Evolutionary conservation across 139 green algal genomes (phyloP), one percentile per base, ranked within the genome.

Genomic region (Auxenochlorella pyrenoidosa): DNA sequence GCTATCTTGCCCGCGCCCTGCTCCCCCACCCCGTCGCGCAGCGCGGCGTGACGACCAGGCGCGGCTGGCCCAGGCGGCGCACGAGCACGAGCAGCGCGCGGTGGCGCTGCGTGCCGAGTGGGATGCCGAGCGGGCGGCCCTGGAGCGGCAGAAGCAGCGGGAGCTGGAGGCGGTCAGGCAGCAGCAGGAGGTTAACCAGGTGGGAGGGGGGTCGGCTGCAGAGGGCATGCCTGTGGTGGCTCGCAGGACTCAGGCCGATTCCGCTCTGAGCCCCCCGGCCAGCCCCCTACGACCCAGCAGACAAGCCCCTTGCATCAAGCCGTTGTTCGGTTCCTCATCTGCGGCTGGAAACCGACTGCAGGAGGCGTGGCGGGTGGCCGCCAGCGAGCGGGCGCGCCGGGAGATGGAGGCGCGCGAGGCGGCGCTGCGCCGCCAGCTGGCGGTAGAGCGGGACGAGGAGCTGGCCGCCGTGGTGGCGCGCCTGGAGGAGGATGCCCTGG

Each of bases 301-400:
- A 58, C 47, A 12, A 40, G 18, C 68, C 4, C 13, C 6, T 15
- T 78, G 71, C 71, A 78, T 38, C 10, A 8, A 24, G 18, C 28
- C 28, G 63, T 36, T 26, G n/a, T n/a, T n/a, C n/a, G n/a, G n/a
- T n/a, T n/a, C n/a, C n/a, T n/a, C n/a, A n/a, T n/a, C n/a, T n/a
- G n/a, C n/a, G n/a, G n/a, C n/a, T n/a, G n/a, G n/a, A n/a, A n/a
- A n/a, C n/a, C n/a, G 28, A 41, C 36, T 15, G 75, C 84, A 90
- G 86, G 91, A 88, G 80, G 86, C 83, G 21, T 93, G 88, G 88
- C 86, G 91, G 22, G 75, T 83, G 32, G 87, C 87, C 24, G 68
- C 91, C 28, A 86, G 86, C 40, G 88, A 92, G 79, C 86, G 88
- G 18, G 89, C 89, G 22, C 63, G 68, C 58, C 79, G 82, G 26